phyloP scores from a whole-genome alignment of 768 basidiomycete species.

The Galerina marginata region DNA sequence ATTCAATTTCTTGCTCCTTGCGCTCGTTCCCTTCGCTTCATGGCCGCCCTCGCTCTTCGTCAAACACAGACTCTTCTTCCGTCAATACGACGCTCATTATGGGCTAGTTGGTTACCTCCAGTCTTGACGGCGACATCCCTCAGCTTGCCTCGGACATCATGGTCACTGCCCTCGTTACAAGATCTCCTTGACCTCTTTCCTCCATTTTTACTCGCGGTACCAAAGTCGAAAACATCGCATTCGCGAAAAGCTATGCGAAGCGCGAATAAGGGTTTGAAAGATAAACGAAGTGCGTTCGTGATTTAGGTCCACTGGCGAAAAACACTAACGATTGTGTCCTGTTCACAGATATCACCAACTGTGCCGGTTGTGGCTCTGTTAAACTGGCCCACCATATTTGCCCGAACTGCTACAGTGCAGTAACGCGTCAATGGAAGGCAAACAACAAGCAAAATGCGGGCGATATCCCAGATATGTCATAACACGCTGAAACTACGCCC shows the following conservation, averaged over 20 bases:
- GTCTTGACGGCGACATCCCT: constrained; percentile 21
- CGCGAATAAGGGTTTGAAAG: constrained; percentile 93
- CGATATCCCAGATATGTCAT: constrained; percentile 47
- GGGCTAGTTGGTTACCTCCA: constrained; percentile 28
- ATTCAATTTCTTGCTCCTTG: constrained; percentile 29
- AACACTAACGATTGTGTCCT: constrained; percentile 1
- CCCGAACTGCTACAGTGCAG: constrained; percentile 74
- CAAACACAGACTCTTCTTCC: constrained; percentile 27
- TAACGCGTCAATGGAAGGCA: constrained; percentile 70
- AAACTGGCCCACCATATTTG: constrained; percentile 93
- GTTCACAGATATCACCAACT: constrained; percentile 81
- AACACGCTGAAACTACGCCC: constrained; percentile 1
- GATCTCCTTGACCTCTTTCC: constrained; percentile 78
- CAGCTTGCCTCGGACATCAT: constrained; percentile 25
- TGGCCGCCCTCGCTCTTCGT: constrained; percentile 39
- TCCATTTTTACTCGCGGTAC: constrained; percentile 88
- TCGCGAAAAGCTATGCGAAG: constrained; percentile 94
- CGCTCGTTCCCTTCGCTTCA: constrained; percentile 23
- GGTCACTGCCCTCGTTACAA: constrained; percentile 46
- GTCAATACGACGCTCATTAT: constrained; percentile 21
- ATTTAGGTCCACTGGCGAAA: not conserved
- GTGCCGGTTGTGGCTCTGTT: constrained; percentile 86
- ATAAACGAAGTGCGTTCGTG: constrained; percentile 77
- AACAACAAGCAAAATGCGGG: constrained; percentile 33
- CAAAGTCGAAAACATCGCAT: constrained; percentile 93